A percentile compares a stretch with the other conserved stretches of the same genome.
These are phyloP conservation scores for Pelargonium australe DNA, from an alignment of 441 rosid species.

Conservation along the genomic window DNA sequence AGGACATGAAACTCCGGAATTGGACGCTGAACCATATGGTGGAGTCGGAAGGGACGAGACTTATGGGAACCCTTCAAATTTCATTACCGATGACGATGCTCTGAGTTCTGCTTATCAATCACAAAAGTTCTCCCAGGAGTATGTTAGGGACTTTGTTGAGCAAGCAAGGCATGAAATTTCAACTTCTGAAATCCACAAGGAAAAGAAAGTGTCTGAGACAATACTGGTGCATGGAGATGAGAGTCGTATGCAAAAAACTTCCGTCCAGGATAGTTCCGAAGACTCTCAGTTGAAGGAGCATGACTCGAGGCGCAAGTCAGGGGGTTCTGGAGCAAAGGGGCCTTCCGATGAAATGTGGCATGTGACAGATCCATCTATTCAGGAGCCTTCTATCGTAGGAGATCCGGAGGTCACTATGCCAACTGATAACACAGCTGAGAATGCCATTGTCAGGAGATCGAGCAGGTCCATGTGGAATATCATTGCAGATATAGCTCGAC, in stretches of 20 bases:
- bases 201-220: slow-evolving; percentile 25
- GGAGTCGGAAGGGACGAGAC: slow-evolving; percentile 27
- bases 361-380: slow-evolving; percentile 47
- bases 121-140: slow-evolving; percentile 52
- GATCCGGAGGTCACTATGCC: slow-evolving; percentile 32
- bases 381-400: slow-evolving; percentile 37
- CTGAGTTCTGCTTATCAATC: slow-evolving; percentile 54
- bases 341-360: slow-evolving; percentile 88
- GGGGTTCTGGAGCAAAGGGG: slow-evolving; percentile 62
- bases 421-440: slow-evolving; percentile 17
- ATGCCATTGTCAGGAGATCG: slow-evolving; percentile 45
- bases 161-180: slow-evolving; percentile 47
- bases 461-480: slow-evolving; percentile 73
- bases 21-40: slow-evolving; percentile 22
- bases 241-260: slow-evolving; percentile 23
- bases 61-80: slow-evolving; percentile 29
- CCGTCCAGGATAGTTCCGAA: slow-evolving; percentile 28
- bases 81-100: slow-evolving; percentile 39
- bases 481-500: slow-evolving; percentile 54
- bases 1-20: slow-evolving; percentile 30
- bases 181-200: slow-evolving; percentile 40
- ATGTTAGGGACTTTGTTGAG: slow-evolving; percentile 65
- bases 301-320: slow-evolving; percentile 36
- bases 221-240: slow-evolving; percentile 25
- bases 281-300: slow-evolving; percentile 30